These are phyloP conservation scores for Soucietia sequanensis DNA, from an alignment of 805 yeast genomes.

Conservation along the genomic window DNA sequence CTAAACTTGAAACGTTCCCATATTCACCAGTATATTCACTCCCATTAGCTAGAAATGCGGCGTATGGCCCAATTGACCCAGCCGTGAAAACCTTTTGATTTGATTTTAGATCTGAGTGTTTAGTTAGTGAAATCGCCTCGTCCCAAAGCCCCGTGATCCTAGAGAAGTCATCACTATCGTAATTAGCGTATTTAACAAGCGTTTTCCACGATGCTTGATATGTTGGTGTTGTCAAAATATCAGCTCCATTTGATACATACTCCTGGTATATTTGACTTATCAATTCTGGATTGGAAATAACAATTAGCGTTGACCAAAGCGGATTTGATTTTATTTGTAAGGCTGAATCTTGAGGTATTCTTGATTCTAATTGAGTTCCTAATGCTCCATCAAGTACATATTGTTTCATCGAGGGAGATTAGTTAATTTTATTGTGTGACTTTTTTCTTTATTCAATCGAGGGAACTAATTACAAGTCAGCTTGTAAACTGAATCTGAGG, in stretches of 20 bases:
- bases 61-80: conserved; percentile 78
- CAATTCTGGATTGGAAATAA: conserved; percentile 42
- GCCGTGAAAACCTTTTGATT: conserved; percentile 32
- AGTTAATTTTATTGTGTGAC: too few species aligned
- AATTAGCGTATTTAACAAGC: conserved; percentile 21
- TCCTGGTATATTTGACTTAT: conserved; percentile 48
- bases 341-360: conserved; percentile 25
- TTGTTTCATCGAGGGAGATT: too few species aligned
- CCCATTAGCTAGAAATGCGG: conserved; percentile 65
- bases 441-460: too few species aligned
- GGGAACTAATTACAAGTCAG: too few species aligned
- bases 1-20: conserved; percentile 31
- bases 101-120: conserved; percentile 9
- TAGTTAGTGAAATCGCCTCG: conserved; percentile 21
- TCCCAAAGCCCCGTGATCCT: conserved; percentile 16
- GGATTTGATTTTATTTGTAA: conserved; percentile 32
- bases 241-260: conserved; percentile 55
- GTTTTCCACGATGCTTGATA: conserved; percentile 57
- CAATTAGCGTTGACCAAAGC: conserved; percentile 63
- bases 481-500: too few species aligned
- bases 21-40: conserved; percentile 76
- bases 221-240: conserved; percentile 53
- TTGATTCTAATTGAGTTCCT: conserved; percentile 60
- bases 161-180: conserved; percentile 14
- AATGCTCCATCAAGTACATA: conserved; percentile 58